A percentile compares a stretch with the other conserved stretches of the same genome.
phyloP scores from a whole-genome alignment of 1,139 yeast genomes.

The Ogataea hybrid region DNA sequence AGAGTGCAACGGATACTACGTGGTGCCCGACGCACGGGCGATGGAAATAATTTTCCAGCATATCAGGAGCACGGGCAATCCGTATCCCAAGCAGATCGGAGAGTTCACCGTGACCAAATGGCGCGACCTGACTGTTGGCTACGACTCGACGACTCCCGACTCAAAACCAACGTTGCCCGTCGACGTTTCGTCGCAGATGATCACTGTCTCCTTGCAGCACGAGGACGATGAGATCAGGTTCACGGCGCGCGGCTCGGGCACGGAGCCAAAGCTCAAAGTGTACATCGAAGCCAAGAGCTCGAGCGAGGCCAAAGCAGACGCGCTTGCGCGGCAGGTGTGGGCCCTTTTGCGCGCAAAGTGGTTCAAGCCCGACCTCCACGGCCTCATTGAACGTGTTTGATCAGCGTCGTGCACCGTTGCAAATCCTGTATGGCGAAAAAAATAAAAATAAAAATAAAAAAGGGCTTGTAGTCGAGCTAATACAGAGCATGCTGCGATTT shows the following conservation, averaged over 20 bases:
- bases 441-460: constrained; percentile 3
- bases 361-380: constrained; percentile 54
- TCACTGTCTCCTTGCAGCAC: constrained; percentile 53
- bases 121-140: constrained; percentile 86
- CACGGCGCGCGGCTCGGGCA: constrained; percentile 93
- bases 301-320: constrained; percentile 44
- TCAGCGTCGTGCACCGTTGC: constrained; percentile 3
- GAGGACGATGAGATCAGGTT: constrained; percentile 52
- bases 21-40: constrained; percentile 50
- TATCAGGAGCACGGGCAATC: constrained; percentile 37
- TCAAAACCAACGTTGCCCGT: constrained; percentile 64
- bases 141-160: constrained; percentile 63
- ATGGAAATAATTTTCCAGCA: constrained; percentile 54
- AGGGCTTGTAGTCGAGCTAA: not conserved
- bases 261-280: constrained; percentile 92
- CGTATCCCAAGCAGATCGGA: constrained; percentile 49
- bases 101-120: constrained; percentile 55
- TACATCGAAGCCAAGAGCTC: constrained; percentile 75
- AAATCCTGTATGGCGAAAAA: not conserved
- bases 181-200: constrained; percentile 80
- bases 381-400: constrained; percentile 38
- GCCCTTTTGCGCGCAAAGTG: constrained; percentile 49
- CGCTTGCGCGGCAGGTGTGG: constrained; percentile 71
- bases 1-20: constrained; percentile 85
- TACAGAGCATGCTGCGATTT: constrained; percentile 14